Conservation (phyloP, 2,329 filamentous ascomycete genomes). For the Neonectria coccinea region DNA sequence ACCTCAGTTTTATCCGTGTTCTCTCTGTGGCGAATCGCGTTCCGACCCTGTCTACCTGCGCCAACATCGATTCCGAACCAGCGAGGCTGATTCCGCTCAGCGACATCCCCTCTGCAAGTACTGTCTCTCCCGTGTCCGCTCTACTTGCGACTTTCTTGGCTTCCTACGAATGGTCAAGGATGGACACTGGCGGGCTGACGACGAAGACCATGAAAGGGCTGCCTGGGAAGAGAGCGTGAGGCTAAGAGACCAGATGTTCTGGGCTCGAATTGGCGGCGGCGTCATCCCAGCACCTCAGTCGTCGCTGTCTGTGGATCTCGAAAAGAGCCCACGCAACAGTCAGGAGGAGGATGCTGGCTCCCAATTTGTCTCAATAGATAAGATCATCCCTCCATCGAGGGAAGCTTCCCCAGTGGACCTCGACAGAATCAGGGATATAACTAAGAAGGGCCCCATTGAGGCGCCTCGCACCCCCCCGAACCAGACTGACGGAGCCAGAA, state of each 20-base stretch:
- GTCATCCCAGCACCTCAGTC: conserved; percentile 74
- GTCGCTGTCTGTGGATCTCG: conserved; percentile 43
- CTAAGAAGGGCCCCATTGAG: conserved; percentile 33
- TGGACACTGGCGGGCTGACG: conserved; percentile 88
- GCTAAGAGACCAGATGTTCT: conserved; percentile 95
- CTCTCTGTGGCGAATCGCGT: conserved; percentile 87
- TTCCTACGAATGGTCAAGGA: conserved; percentile 93
- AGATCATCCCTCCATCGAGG: conserved; percentile 26
- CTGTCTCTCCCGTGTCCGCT: conserved; percentile 84
- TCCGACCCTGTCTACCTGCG: conserved; percentile 78
- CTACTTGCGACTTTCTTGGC: conserved; percentile 91
- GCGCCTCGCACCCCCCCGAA: conserved; percentile 49
- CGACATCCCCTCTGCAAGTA: conserved; percentile 91
- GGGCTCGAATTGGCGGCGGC: conserved; percentile 91
- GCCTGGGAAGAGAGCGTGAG: conserved; percentile 96
- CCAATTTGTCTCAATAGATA: conserved; percentile 34
- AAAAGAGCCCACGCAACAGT: conserved; percentile 51
- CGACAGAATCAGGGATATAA: conserved; percentile 34
- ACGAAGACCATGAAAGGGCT: conserved; percentile 83
- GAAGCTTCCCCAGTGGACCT: conserved; percentile 41
- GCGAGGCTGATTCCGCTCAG: conserved; percentile 86
- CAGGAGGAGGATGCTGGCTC: conserved; percentile 46
- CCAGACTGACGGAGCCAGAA: conserved; percentile 44
- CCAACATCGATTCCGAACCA: conserved; percentile 89
- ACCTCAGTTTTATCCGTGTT: conserved; percentile 76